Base-by-base conservation (phyloP, 305 asterid genomes). In the Fraxinus sp. region DNA sequence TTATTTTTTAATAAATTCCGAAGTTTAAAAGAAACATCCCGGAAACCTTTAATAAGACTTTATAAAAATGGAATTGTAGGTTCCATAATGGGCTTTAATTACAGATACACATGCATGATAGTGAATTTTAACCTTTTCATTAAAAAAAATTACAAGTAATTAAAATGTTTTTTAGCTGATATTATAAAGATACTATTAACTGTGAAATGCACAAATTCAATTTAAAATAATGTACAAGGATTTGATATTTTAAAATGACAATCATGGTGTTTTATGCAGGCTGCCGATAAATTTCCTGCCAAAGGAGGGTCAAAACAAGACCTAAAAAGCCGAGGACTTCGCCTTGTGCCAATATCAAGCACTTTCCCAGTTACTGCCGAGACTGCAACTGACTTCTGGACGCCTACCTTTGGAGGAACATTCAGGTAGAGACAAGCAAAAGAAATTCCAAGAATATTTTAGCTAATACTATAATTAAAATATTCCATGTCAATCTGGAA, bases 271-370 rank as follows among this genome's bases (percentile, higher is more conserved):
- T 64, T 64, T 64, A 24, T 9, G 73, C 74, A 68, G 74, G 39
- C 7, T 26, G 74, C 74, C 39, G 32, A 22, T 62, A 24, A 64
- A 3, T 46, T 13, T 46, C 4, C 57, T 11, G 18, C 57, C n/a
- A 3, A 46, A 46, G 57, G n/a, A 11, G 57, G n/a, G 57, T 3
- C 57, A 46, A 46, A 46, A 9, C 9, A 76, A 22, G 86, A 86
- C 59, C 87, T 88, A 18, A 76, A 46, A 59, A 86, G 85, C 68
- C 80, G 85, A 78, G 89, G 90, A 37, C 68, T 86, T 37, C 84
- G 90, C 80, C 89, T 88, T 59, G 89, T 86, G 20, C 90, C 90
- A 64, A 32, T 77, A 76, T 80, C 88, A 70, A 14, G 39, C 75
- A 70, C 75, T 10, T 70, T 70, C 28, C 75, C 75, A 70, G 75